phyloP scores from a whole-genome alignment of 192 early-diverging fungal species.

The Lunasporangiospora selenospora region DNA sequence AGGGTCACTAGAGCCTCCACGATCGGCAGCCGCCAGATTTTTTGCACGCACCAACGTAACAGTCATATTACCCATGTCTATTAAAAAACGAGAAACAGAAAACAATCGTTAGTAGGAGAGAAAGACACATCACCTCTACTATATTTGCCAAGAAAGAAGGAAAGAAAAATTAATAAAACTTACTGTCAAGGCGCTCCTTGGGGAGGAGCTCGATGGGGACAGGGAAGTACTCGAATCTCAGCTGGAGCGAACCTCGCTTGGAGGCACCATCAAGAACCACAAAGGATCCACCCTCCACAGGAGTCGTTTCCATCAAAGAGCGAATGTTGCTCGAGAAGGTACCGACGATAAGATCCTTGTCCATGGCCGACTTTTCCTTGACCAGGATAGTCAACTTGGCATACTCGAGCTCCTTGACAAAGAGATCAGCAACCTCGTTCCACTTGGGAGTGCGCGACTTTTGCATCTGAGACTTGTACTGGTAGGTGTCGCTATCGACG shows the following conservation, averaged over 20 bases:
- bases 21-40: constrained; percentile 67
- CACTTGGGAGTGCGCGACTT: too few species aligned
- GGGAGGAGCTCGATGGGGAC: constrained; percentile 37
- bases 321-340: too few species aligned
- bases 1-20: constrained; percentile 71
- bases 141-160: too few species aligned
- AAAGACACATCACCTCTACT: neutral
- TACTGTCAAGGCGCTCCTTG: constrained; percentile 51
- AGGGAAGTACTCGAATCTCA: constrained; percentile 44
- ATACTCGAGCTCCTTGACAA: constrained; percentile 55
- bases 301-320: too few species aligned
- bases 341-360: constrained; percentile 36
- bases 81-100: neutral
- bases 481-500: too few species aligned
- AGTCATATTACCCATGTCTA: constrained; percentile 63
- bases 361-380: constrained; percentile 5
- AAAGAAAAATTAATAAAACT: too few species aligned
- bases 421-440: constrained; percentile 43
- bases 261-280: too few species aligned
- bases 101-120: neutral
- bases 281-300: too few species aligned
- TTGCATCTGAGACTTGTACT: too few species aligned
- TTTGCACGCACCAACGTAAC: constrained; percentile 57
- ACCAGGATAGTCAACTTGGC: constrained; percentile 38
- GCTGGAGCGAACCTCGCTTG: constrained; percentile 19